These are phyloP conservation scores for Metarhizium guizhouense DNA, from an alignment of 2,329 filamentous ascomycete species.

Conservation along the genomic window DNA sequence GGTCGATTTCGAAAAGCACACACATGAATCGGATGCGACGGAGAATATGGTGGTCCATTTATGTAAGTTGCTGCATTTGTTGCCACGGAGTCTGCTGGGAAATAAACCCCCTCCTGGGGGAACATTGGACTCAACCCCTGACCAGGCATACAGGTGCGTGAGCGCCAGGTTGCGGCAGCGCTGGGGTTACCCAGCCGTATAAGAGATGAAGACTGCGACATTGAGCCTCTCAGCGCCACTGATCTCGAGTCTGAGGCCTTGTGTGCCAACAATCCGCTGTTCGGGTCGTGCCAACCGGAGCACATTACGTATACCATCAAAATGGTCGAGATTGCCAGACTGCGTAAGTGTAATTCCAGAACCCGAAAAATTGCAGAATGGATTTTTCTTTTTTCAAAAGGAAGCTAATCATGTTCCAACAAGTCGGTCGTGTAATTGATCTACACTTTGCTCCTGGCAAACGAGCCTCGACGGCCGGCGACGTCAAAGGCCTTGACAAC, in stretches of 20 bases:
- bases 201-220: constrained; percentile 29
- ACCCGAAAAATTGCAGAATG: too few relatives aligned
- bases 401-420: background rate
- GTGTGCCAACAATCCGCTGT: constrained; percentile 12
- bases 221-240: constrained; percentile 21
- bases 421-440: constrained; percentile 26
- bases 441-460: constrained; percentile 26
- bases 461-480: constrained; percentile 16
- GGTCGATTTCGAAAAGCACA: constrained; percentile 16
- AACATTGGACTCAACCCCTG: too few relatives aligned
- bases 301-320: constrained; percentile 27
- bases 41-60: constrained; percentile 46
- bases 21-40: constrained; percentile 27
- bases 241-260: constrained; percentile 23
- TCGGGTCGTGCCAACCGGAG: constrained; percentile 22
- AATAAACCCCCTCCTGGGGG: too few relatives aligned
- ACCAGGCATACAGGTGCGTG: constrained; percentile 20
- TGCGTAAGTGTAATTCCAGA: constrained; percentile 16
- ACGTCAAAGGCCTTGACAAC: constrained; percentile 19
- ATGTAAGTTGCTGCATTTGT: constrained; percentile 24
- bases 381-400: too few relatives aligned
- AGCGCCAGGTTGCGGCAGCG: constrained; percentile 27
- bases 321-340: constrained; percentile 27
- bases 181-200: constrained; percentile 27
- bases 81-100: background rate